phyloP scores from a whole-genome alignment of 331 rosid species.

The Acacia pycnantha region DNA sequence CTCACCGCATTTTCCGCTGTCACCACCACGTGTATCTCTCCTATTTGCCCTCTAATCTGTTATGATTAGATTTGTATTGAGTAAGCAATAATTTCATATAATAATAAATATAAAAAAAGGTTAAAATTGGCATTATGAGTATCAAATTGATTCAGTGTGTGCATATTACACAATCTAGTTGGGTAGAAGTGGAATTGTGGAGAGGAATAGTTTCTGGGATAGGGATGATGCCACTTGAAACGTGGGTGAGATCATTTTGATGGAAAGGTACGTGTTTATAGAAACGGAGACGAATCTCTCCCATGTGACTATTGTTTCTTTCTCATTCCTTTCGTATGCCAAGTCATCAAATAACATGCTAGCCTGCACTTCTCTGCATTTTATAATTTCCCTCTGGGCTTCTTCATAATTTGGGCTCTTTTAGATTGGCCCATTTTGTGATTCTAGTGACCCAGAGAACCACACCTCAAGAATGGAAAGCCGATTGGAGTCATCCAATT shows the following conservation, averaged over 20 bases:
- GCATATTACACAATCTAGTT: no score
- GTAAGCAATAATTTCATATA: no score
- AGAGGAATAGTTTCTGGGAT: neutral
- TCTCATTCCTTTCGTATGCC: neutral
- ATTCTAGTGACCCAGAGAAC: neutral
- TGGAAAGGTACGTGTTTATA: no score
- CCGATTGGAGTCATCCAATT: neutral
- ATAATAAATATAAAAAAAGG: no score
- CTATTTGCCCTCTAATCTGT: no score
- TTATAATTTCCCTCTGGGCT: neutral
- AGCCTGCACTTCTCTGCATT: neutral
- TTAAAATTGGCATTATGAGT: neutral
- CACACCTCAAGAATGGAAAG: neutral
- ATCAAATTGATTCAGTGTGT: neutral
- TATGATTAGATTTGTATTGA: no score
- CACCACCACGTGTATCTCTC: neutral
- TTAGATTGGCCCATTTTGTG: neutral
- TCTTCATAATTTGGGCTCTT: neutral
- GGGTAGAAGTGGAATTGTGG: neutral
- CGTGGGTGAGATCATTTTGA: neutral
- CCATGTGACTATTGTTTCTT: neutral
- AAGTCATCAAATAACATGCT: neutral
- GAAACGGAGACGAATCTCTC: neutral
- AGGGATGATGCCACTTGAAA: neutral
- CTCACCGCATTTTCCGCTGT: constrained; percentile 32